Base-by-base conservation (phyloP, 495 filamentous ascomycete species). In the Platismatia glauca region DNA sequence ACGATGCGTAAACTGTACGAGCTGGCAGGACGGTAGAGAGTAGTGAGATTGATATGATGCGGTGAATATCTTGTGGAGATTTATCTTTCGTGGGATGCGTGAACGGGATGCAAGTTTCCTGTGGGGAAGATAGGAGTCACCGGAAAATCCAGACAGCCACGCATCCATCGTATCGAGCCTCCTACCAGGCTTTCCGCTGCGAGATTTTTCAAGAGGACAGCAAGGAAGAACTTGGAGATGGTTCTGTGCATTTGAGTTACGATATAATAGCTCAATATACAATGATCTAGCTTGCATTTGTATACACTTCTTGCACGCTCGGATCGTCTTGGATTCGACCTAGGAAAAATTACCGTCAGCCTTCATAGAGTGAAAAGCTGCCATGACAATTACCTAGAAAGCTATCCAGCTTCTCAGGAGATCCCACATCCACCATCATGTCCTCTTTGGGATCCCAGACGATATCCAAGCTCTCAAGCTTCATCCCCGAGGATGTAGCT, bases 401-500 rank as follows among this genome's bases (percentile, higher is more conserved):
- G 1, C 76, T 73, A 50, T 72, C 68, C 9, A 84, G 76, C 48
- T 78, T 74, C 62, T 84, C 78, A 6, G 64, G 66, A 37, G 76
- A 70, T 41, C 80, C 76, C 46, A 88, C 64, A 7, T 74, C 72
- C 20, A 89, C 84, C 73, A 82, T 81, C 0, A 87, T 91, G 57
- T 97, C 93, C 60, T 82, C 79, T 60, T 91, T 95, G 0, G 91
- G 82, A 60, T 86, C 82, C 90, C 90, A 97, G 55, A 95, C 79
- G 37, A 97, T 94, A 55, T 91, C 89, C 35, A 82, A 81, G 64
- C 77, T 85, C 58, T 86, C 74, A 33, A 93, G 79, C 57, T 84
- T 81, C 61, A 96, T 71, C 0, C 78, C 80, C 16, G 85, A 77
- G 29, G 75, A 72, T 59, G 80, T 77, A 1, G 80, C 76, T 20